A percentile compares a stretch with the other conserved stretches of the same genome.
Evolutionary conservation across 805 yeast species (phyloP).

Genomic region (Torulaspora microellipsoides): DNA sequence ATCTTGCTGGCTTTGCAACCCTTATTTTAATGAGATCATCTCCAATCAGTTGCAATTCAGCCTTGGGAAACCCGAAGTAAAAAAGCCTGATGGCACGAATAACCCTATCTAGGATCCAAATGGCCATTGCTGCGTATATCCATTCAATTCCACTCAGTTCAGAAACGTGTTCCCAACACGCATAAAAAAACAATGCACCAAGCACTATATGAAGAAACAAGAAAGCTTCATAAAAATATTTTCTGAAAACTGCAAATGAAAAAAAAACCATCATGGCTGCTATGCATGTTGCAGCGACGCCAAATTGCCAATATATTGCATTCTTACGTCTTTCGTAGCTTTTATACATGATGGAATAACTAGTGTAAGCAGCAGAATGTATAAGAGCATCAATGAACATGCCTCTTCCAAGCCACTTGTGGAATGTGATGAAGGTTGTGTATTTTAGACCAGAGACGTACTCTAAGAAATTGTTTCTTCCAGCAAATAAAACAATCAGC

Average conservation of each 20-base stretch:
- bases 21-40: slow-evolving; percentile 19
- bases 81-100: slow-evolving; percentile 35
- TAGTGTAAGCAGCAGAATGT: slow-evolving; percentile 39
- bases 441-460: slow-evolving; percentile 58
- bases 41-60: slow-evolving; percentile 15
- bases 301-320: slow-evolving; percentile 39
- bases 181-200: slow-evolving; percentile 40
- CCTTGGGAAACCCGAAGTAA: slow-evolving; percentile 18
- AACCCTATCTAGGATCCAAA: slow-evolving; percentile 43
- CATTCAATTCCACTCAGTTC: slow-evolving; percentile 42
- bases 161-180: slow-evolving; percentile 45
- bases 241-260: slow-evolving; percentile 35
- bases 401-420: slow-evolving; percentile 50
- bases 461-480: slow-evolving; percentile 65
- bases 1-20: slow-evolving; percentile 15
- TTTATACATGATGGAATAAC: slow-evolving; percentile 29
- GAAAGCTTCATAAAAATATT: slow-evolving; percentile 42
- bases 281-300: slow-evolving; percentile 36
- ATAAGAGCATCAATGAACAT: slow-evolving; percentile 37
- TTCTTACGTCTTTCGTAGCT: slow-evolving; percentile 4
- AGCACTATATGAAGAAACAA: slow-evolving; percentile 41
- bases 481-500: slow-evolving; percentile 55
- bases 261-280: slow-evolving; percentile 27
- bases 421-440: slow-evolving; percentile 59
- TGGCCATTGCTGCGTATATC: slow-evolving; percentile 36